A percentile compares a stretch with the other conserved stretches of the same genome.
phyloP scores from a whole-genome alignment of 208 protist genomes.

The Trypanosoma vivax region DNA sequence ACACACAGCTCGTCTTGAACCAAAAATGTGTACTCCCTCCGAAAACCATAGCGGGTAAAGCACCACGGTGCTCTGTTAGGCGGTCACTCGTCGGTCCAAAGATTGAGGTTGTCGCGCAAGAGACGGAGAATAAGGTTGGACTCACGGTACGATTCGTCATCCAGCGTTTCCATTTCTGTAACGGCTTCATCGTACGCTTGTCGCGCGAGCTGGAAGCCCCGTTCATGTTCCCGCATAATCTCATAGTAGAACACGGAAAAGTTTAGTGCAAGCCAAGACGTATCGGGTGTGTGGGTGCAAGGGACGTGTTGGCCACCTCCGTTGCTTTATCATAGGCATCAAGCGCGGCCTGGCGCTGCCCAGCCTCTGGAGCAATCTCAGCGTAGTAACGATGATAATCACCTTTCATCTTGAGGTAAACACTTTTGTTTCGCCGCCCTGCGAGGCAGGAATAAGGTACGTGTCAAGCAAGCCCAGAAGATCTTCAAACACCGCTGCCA shows the following conservation, averaged over 20 bases:
- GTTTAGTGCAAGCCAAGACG: slow-evolving; percentile 99
- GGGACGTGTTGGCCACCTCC: slow-evolving; percentile 79
- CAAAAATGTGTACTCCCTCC: neutral
- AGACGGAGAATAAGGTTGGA: slow-evolving; percentile 99
- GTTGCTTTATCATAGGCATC: slow-evolving; percentile 86
- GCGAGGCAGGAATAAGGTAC: slow-evolving; percentile 94
- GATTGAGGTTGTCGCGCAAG: slow-evolving; percentile 98
- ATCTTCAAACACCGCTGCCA: slow-evolving; percentile 97
- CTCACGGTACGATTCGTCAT: slow-evolving; percentile 98
- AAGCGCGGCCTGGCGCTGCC: slow-evolving; percentile 74
- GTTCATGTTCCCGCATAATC: slow-evolving; percentile 96
- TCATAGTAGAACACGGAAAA: slow-evolving; percentile 99
- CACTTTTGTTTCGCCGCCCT: slow-evolving; percentile 88
- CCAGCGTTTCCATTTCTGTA: slow-evolving; percentile 96
- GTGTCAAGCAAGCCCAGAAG: slow-evolving; percentile 94
- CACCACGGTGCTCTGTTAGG: slow-evolving; percentile 21
- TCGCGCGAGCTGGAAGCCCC: slow-evolving; percentile 90
- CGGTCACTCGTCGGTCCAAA: slow-evolving; percentile 95
- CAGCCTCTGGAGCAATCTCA: slow-evolving; percentile 93
- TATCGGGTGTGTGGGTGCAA: slow-evolving; percentile 96
- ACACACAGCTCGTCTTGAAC: too few species aligned
- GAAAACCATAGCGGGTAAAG: neutral
- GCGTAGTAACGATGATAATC: slow-evolving; percentile 98
- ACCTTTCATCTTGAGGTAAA: slow-evolving; percentile 96
- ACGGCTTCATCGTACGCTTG: slow-evolving; percentile 94